Conservation (phyloP, 805 yeast genomes). For the Ogataea glucozyma region DNA sequence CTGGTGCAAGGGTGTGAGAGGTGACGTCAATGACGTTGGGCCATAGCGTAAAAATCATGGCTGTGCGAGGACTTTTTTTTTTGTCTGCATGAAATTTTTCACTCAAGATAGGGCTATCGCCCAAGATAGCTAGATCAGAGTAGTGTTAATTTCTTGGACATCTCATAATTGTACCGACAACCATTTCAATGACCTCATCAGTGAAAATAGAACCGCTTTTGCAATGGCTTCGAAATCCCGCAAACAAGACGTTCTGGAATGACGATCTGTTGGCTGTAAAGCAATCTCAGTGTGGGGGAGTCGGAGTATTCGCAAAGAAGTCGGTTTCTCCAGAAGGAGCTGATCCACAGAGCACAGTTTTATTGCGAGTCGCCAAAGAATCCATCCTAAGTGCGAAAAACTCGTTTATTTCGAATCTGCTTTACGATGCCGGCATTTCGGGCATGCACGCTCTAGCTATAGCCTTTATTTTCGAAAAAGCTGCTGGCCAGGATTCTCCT, state of each 20-base stretch:
- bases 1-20: conserved; percentile 1
- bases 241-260: conserved; percentile 56
- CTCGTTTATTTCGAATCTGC: conserved; percentile 63
- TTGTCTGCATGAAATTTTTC: conserved; percentile 1
- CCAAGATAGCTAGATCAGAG: too few relatives aligned
- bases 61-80: conserved; percentile 2
- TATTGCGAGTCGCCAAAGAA: conserved; percentile 63
- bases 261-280: conserved; percentile 45
- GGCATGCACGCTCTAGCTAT: conserved; percentile 70
- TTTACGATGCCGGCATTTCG: conserved; percentile 57
- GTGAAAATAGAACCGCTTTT: conserved; percentile 34
- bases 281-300: conserved; percentile 58
- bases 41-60: too few relatives aligned
- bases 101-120: too few relatives aligned
- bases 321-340: conserved; percentile 39
- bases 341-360: conserved; percentile 29
- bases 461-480: conserved; percentile 70
- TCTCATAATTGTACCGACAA: too few relatives aligned
- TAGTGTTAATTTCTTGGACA: too few relatives aligned
- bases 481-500: conserved; percentile 64
- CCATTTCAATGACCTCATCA: conserved; percentile 40
- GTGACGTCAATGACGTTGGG: too few relatives aligned
- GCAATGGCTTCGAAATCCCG: conserved; percentile 52
- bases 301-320: conserved; percentile 66
- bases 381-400: conserved; percentile 59